These are phyloP conservation scores for Rubia balearica DNA, from an alignment of 305 asterid genomes.

Conservation along the genomic window DNA sequence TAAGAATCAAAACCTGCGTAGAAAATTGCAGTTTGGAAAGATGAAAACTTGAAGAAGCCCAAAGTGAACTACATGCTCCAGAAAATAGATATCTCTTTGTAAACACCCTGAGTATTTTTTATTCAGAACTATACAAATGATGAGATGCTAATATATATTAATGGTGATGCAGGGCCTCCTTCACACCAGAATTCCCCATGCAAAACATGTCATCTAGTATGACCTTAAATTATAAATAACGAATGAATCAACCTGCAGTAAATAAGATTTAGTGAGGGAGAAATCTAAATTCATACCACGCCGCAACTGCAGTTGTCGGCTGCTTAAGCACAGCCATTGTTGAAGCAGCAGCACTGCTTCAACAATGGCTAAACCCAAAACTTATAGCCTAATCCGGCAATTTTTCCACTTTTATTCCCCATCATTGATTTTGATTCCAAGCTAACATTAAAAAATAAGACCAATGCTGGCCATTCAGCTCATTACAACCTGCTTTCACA, in stretches of 20 bases:
- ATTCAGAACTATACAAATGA: too few species aligned
- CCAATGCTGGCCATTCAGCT: background rate
- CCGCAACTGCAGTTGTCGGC: too few species aligned
- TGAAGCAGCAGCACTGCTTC: too few species aligned
- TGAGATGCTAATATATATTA: background rate
- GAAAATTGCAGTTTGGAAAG: background rate
- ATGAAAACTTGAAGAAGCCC: background rate
- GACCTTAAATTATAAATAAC: background rate
- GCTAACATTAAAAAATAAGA: constrained; percentile 26
- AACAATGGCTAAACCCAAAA: too few species aligned
- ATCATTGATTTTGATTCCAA: background rate
- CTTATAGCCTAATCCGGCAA: background rate
- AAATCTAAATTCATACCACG: constrained; percentile 48
- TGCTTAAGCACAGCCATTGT: too few species aligned
- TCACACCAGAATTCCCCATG: background rate
- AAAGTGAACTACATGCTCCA: background rate
- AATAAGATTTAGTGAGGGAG: constrained; percentile 3
- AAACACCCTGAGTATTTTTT: background rate
- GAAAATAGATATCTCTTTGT: background rate
- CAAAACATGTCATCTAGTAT: background rate
- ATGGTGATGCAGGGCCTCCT: background rate
- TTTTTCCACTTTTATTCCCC: background rate
- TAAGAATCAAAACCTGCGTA: constrained; percentile 69
- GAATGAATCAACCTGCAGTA: background rate
- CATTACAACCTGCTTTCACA: background rate